Conservation (phyloP, 202 grass and related monocot species). For the Setaria viridis region DNA sequence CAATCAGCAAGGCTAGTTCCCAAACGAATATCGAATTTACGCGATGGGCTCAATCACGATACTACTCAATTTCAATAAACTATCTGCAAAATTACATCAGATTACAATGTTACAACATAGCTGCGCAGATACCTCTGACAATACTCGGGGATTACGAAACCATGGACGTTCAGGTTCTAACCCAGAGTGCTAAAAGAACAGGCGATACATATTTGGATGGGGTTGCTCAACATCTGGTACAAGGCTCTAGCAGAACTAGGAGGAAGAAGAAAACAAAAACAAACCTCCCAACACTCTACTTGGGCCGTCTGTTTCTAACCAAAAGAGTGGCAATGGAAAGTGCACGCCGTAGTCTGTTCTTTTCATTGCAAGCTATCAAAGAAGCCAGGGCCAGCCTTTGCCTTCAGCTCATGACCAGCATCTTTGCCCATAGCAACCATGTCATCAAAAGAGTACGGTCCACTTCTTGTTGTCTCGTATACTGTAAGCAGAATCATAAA, state of each 20-base stretch:
- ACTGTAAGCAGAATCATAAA: constrained; percentile 55
- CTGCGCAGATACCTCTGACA: constrained; percentile 7
- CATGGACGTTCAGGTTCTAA: constrained; percentile 41
- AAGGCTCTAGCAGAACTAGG: constrained; percentile 43
- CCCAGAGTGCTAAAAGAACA: constrained; percentile 39
- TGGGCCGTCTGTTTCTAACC: constrained; percentile 16
- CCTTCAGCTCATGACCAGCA: constrained; percentile 80
- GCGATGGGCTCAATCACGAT: not conserved
- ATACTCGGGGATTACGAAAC: constrained; percentile 32
- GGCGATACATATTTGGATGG: constrained; percentile 34
- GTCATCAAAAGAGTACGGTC: constrained; percentile 66
- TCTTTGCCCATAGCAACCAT: constrained; percentile 95
- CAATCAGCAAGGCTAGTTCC: not conserved
- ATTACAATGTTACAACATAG: constrained; percentile 47
- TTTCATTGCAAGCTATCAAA: constrained; percentile 75
- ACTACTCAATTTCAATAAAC: constrained; percentile 20
- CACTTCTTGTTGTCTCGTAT: constrained; percentile 83
- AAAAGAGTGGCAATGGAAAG: not conserved
- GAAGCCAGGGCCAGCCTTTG: constrained; percentile 80
- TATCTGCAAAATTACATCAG: constrained; percentile 42
- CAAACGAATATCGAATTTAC: not conserved
- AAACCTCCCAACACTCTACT: constrained; percentile 29
- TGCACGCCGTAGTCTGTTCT: not conserved
- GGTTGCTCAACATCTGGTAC: constrained; percentile 37
- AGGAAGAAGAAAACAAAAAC: constrained; percentile 5